phyloP scores from a whole-genome alignment of 2,329 filamentous ascomycete genomes.

The Phialophora expanda region DNA sequence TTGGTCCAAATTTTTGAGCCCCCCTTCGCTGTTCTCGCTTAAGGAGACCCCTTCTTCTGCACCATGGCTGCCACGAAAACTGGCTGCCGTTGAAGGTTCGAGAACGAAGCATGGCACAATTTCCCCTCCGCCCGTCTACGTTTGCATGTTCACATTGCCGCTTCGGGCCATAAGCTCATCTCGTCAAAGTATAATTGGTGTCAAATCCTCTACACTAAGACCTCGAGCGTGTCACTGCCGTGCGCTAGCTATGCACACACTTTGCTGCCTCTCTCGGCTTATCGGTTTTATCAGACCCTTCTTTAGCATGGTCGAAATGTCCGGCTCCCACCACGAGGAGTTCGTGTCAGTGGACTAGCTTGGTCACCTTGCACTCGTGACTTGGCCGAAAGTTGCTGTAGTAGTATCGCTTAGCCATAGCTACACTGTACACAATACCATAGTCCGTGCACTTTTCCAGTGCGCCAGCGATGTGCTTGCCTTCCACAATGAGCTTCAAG shows the following conservation, averaged over 20 bases:
- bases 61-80: background rate
- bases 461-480: background rate
- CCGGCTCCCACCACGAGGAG: background rate
- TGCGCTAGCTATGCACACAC: conserved; percentile 11
- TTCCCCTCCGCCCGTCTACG: background rate
- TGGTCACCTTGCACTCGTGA: conserved; percentile 10
- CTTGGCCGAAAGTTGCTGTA: background rate
- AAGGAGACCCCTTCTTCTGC: background rate
- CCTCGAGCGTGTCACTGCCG: conserved; percentile 8
- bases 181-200: conserved; percentile 12
- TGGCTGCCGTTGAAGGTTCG: conserved; percentile 5
- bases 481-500: background rate
- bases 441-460: background rate
- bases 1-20: background rate
- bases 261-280: background rate
- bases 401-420: background rate
- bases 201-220: conserved; percentile 2
- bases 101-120: conserved; percentile 8
- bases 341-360: background rate
- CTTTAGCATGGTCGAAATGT: background rate
- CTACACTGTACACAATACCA: background rate
- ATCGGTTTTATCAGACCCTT: conserved; percentile 5
- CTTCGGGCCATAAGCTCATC: background rate
- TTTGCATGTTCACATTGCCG: background rate
- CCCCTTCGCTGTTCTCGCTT: background rate